Conservation (phyloP, 495 filamentous ascomycete genomes). For the Penicillium taxi region DNA sequence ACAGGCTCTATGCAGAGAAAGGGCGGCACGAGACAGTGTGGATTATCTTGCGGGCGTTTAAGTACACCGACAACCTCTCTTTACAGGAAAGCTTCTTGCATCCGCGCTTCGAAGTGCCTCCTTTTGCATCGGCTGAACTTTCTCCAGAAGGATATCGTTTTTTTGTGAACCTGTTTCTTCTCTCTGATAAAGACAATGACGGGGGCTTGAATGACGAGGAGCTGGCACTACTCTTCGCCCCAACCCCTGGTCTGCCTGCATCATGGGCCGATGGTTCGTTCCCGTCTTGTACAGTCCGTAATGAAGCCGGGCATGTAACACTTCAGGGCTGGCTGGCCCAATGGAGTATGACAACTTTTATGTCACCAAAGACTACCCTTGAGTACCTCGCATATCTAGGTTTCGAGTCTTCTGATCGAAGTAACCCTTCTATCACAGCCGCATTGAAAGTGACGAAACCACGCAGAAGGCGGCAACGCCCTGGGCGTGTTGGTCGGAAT, state of each 20-base stretch:
- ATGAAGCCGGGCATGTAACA: constrained; percentile 91
- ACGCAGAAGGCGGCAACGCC: constrained; percentile 70
- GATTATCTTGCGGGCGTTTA: constrained; percentile 91
- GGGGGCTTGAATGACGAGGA: constrained; percentile 84
- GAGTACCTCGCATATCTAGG: constrained; percentile 94
- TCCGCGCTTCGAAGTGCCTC: constrained; percentile 88
- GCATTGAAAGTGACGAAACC: constrained; percentile 89
- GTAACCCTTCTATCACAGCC: constrained; percentile 57
- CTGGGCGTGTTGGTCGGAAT: constrained; percentile 81
- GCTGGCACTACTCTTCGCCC: constrained; percentile 78
- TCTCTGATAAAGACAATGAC: constrained; percentile 96
- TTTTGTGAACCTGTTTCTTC: constrained; percentile 91
- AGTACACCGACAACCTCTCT: constrained; percentile 90
- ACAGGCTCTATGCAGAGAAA: constrained; percentile 94
- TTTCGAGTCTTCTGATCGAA: constrained; percentile 64
- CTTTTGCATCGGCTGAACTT: constrained; percentile 84
- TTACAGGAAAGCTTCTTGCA: constrained; percentile 86
- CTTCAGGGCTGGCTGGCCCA: constrained; percentile 97
- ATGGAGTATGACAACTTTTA: constrained; percentile 99
- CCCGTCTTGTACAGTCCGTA: constrained; percentile 87
- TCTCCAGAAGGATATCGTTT: constrained; percentile 93
- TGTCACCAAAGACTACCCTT: constrained; percentile 87
- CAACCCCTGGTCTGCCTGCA: constrained; percentile 78
- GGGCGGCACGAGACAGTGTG: constrained; percentile 98
- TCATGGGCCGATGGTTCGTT: constrained; percentile 91